Base-by-base conservation (phyloP, 139 green algal genomes). In the Chlamydomonas urium region DNA sequence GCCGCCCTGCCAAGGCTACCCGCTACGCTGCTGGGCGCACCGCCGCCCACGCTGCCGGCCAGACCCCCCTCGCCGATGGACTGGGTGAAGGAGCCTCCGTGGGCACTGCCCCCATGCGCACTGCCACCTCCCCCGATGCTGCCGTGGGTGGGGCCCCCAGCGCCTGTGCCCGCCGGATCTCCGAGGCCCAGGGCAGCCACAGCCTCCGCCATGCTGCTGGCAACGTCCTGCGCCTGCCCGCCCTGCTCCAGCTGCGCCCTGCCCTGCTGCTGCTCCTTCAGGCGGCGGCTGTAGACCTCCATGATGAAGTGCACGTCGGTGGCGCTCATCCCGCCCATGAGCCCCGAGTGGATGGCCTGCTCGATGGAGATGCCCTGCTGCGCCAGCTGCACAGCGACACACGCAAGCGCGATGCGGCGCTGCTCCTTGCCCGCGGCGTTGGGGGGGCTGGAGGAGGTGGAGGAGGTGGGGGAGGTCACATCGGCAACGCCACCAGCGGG, bases 291-390 rank as follows among this genome's bases (percentile, higher is more conserved):
- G 69, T 80, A 84, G 78, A 71, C 77, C 70, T 84, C 78, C 2
- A 84, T 73, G 31, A 84, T 84, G 66, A 84, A 84, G 37, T 67
- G 65, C 45, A 84, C 78, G 28, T 84, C 78, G 0, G 68, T 83
- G n/a, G 79, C 77, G 47, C 65, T 78, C 76, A 86, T 82, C 50
- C 78, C 73, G 32, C 76, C 81, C 76, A 86, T 83, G 61, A 86
- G 79, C 59, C 77, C 81, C 19, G 56, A 77, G 28, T 83, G 72
- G 47, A 86, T 84, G n/a, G 76, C 76, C 61, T 80, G 78, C 65
- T 84, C 78, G 1, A 84, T 73, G 4, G 73, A 74, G 31, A 84
- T 79, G 57, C 78, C 78, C 10, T 69, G 56, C 28, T 69, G 78
- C 0, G 73, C 78, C 8, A 84, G 70, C 73, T 84, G 78, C 47